Evolutionary conservation across 345 rosid genomes (phyloP), one percentile per base, ranked within the genome.

Genomic region (Punica granatum): DNA sequence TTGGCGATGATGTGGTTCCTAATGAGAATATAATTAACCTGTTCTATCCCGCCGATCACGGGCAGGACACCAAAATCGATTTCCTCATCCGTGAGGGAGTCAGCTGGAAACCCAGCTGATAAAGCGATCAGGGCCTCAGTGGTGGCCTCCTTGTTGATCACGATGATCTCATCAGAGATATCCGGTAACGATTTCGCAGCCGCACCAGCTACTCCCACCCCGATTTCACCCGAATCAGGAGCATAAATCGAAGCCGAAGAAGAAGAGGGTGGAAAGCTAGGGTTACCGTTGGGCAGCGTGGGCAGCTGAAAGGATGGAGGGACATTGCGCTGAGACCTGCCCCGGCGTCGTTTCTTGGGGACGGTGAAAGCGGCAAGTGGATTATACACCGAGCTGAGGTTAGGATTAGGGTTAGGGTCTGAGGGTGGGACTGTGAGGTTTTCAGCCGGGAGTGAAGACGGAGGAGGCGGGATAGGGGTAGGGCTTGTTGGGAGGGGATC

Each of bases 21-120:
- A 51, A 91, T 88, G 34, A 94, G 79, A n/a, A 86, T 94, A 72
- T 94, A 94, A 62, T 94, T 94, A 8, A 91, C 99, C 85, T 94
- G 97, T 74, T 91, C 99, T 18, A 94, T 89, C 26, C 99, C 97
- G 0, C 96, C 99, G 8, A 91, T 75, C 0, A 85, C 83, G 10
- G 92, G 81, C 15, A 92, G 83, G 0, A 94, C 92, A 1, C 92
- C 95, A 12, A 88, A 88, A 4, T 94, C 95, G 33, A 94, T 86
- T 73, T 94, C 97, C 70, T 91, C 99, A 39, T 89, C 96, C 0
- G 96, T 91, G 18, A 94, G 79, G 0, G 91, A 86, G 71, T 94
- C 99, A 0, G 97, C 97, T 0, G 97, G 99, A 76, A 94, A 94
- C 25, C 99, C 99, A 15, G 99, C 90, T 0, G 97, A 82, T 35